These are phyloP conservation scores for Talaromyces islandicus DNA, from an alignment of 2,329 filamentous ascomycete species.

Conservation along the genomic window DNA sequence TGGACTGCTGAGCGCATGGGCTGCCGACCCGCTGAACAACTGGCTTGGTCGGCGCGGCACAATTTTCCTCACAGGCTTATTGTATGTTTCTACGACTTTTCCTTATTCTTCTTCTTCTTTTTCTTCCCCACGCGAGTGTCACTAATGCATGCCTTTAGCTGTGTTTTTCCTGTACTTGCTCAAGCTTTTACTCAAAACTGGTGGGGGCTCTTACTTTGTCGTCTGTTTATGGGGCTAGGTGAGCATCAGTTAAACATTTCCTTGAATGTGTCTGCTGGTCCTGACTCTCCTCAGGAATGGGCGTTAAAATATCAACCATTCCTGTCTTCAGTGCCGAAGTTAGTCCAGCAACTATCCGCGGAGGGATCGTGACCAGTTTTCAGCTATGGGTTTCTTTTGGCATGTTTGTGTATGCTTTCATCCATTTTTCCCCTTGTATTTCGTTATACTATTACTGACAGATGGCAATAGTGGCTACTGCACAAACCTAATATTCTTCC, in stretches of 20 bases:
- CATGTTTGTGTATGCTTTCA: not conserved
- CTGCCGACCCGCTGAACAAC: constrained; percentile 61
- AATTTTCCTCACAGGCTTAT: constrained; percentile 58
- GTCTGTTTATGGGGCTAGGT: not conserved
- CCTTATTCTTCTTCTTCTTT: too few species aligned
- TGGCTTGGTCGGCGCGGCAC: constrained; percentile 57
- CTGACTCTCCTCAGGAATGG: constrained; percentile 45
- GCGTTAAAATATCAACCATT: constrained; percentile 51
- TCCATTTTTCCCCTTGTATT: constrained; percentile 61
- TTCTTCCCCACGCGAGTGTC: not conserved
- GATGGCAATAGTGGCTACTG: not conserved
- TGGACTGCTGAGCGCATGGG: constrained; percentile 38
- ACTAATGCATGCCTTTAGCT: not conserved
- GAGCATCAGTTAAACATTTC: not conserved
- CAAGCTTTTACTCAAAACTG: not conserved
- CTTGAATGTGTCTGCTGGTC: not conserved
- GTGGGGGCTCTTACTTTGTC: not conserved
- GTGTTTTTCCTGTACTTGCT: not conserved
- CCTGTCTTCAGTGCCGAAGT: constrained; percentile 3
- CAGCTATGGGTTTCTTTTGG: constrained; percentile 41
- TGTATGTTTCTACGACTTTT: constrained; percentile 50
- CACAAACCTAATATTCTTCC: constrained; percentile 49
- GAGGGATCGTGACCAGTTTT: constrained; percentile 40
- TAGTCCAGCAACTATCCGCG: not conserved
- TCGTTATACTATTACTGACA: constrained; percentile 50